Percentiles rank a stretch among this genome's conserved stretches.
These are phyloP conservation scores for Termitomyces sp. DNA, from an alignment of 768 basidiomycete species.

Conservation along the genomic window DNA sequence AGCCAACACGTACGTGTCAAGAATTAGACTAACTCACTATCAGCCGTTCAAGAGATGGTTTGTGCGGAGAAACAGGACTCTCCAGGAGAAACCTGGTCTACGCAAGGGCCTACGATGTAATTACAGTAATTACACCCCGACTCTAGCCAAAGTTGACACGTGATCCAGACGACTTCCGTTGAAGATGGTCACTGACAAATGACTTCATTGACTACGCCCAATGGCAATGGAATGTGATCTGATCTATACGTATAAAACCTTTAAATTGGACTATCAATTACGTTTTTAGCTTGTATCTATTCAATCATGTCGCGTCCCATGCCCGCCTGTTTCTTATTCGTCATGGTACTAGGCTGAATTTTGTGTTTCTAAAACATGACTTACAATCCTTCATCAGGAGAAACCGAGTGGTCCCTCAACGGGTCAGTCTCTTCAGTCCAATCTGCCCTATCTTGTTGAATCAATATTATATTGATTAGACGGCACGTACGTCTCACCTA, in stretches of 20 bases:
- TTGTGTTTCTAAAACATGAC: neutral
- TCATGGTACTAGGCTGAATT: conserved; percentile 44
- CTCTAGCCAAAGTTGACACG: neutral
- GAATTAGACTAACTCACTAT: neutral
- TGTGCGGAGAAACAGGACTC: neutral
- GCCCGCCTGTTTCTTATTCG: conserved; percentile 74
- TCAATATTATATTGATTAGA: conserved; percentile 26
- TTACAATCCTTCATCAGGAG: conserved; percentile 39
- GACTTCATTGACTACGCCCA: neutral
- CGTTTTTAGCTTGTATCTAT: neutral
- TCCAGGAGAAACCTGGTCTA: neutral
- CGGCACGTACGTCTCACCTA: conserved; percentile 48
- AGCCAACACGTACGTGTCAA: conserved; percentile 1
- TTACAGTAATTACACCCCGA: neutral
- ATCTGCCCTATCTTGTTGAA: neutral
- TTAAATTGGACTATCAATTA: neutral
- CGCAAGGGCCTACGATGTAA: neutral
- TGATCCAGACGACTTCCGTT: neutral
- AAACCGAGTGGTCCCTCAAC: conserved; percentile 92
- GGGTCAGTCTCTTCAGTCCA: conserved; percentile 43
- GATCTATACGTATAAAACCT: neutral
- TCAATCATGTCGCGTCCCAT: conserved; percentile 40
- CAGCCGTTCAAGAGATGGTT: neutral
- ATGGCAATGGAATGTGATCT: neutral
- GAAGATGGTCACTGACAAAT: neutral